Percentiles rank a stretch among this genome's conserved stretches.
Evolutionary conservation across 1,284 basidiomycete genomes (phyloP).

Genomic region (Ustilago sp.): DNA sequence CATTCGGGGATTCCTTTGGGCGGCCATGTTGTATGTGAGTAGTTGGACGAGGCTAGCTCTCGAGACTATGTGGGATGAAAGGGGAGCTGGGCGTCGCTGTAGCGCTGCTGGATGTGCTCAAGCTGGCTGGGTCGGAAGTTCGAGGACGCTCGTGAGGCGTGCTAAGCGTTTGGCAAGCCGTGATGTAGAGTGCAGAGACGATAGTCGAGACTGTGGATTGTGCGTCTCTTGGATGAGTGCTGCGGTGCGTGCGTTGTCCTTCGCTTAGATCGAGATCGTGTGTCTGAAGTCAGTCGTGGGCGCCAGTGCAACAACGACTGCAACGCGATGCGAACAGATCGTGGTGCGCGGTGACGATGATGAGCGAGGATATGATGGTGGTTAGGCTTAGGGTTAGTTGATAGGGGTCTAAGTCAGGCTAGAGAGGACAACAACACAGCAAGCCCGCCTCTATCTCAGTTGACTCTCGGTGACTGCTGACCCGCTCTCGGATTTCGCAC

Average conservation of each 20-base stretch:
- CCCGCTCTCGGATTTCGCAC: constrained; percentile 18
- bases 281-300: too few relatives aligned
- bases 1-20: constrained; percentile 44
- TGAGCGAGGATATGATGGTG: constrained; percentile 10
- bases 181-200: neutral
- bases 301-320: neutral
- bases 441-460: neutral
- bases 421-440: constrained; percentile 4
- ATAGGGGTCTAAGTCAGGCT: constrained; percentile 12
- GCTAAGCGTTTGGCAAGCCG: too few relatives aligned
- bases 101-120: neutral
- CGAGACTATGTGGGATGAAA: neutral
- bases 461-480: constrained; percentile 18
- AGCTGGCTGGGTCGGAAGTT: too few relatives aligned
- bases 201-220: neutral
- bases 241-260: too few relatives aligned
- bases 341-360: neutral
- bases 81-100: neutral
- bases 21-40: constrained; percentile 26
- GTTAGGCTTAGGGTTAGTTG: constrained; percentile 9
- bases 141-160: too few relatives aligned
- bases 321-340: neutral
- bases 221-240: neutral
- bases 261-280: neutral
- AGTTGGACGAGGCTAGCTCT: neutral